These are phyloP conservation scores for Trichoderma harzianum DNA, from an alignment of 2,329 filamentous ascomycete species.

Conservation along the genomic window DNA sequence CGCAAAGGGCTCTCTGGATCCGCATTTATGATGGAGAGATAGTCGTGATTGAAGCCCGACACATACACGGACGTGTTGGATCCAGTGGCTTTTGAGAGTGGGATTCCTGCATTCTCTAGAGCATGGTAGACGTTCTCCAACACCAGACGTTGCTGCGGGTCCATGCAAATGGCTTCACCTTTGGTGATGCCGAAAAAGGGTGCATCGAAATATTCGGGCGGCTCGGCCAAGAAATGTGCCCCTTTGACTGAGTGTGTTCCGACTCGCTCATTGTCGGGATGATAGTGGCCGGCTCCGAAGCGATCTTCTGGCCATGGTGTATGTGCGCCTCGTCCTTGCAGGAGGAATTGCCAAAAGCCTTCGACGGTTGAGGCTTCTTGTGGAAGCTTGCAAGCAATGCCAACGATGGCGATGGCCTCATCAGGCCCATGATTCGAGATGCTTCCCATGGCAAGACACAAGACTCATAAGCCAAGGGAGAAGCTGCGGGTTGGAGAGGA, in stretches of 20 bases:
- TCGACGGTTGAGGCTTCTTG: neutral
- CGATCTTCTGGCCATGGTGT: slow-evolving; percentile 10
- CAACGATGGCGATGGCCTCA: neutral
- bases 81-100: neutral
- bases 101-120: slow-evolving; percentile 7
- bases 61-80: slow-evolving; percentile 7
- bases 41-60: slow-evolving; percentile 13
- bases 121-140: slow-evolving; percentile 14
- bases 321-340: neutral
- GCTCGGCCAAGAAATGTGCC: neutral
- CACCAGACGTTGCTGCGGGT: slow-evolving; percentile 11
- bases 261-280: slow-evolving; percentile 4
- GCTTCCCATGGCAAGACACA: neutral
- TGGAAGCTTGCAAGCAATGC: neutral
- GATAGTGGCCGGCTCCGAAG: neutral
- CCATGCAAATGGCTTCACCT: slow-evolving; percentile 5
- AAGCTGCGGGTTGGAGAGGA: neutral
- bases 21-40: neutral
- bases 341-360: neutral
- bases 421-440: neutral
- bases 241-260: slow-evolving; percentile 12
- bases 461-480: neutral
- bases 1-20: slow-evolving; percentile 30
- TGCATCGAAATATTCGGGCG: slow-evolving; percentile 6
- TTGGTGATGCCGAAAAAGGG: slow-evolving; percentile 8